Base-by-base conservation (phyloP, 169 alveolate genomes). In the Perkinsus chesapeaki region DNA sequence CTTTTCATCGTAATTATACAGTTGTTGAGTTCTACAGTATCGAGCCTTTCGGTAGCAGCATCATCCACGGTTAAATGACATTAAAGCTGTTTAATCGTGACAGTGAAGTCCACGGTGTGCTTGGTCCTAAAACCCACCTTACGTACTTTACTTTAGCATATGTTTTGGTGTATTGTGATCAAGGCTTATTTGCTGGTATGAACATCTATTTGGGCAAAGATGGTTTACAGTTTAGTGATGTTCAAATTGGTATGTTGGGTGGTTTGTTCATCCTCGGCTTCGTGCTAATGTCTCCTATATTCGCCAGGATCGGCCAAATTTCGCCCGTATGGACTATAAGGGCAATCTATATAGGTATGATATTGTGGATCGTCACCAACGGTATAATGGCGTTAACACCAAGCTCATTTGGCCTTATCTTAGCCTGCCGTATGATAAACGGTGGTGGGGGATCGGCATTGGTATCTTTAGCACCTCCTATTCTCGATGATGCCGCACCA, bases 361-460 rank as follows among this genome's bases (percentile, higher is more conserved):
- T 93, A 27, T 92, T 93, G 0, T 39, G 92, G 39, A 38, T 48
- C 7, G 91, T 93, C 73, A 92, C 94, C 37, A 31, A 48, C 37
- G 94, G 91, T 12, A 31, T 93, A 20, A 38, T 91, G 9, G 94
- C 94, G n/a, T 91, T 72, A 0, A 48, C 73, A 10, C 38, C 94
- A 0, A 37, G 39, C 16, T 20, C 43, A 23, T 93, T 91, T 39
- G 31, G 94, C 39, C 38, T 39, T 12, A 31, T 93, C 72, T 91
- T 92, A 19, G 94, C 36, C 27, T 93, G 94, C 12, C 47, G 94
- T 20, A 39, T 91, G 3, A 48, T 93, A 20, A 39, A 93, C 38
- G 94, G 94, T 34, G 73, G 73, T 34, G 94, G 94, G n/a, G 94
- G 93, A 38, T 93, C 94, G 37, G 34, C 92, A 9, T 93, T 93